Evolutionary conservation across 2,329 filamentous ascomycete species (phyloP).

Genomic region (Daldinia eschscholtzii): DNA sequence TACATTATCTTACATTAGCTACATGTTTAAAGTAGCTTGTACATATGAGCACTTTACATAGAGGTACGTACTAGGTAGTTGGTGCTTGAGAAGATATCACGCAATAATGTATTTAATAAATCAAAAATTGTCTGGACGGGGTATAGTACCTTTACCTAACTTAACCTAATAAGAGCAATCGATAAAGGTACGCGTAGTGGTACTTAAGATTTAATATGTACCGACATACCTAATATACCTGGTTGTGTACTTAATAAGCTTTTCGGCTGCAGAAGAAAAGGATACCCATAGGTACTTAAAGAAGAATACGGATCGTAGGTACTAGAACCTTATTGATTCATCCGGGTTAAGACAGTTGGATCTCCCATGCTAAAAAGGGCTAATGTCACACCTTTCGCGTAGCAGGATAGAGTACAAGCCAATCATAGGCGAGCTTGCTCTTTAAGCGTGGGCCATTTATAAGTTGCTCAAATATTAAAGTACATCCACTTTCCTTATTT

Average conservation of each 20-base stretch:
- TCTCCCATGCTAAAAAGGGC: constrained; percentile 28
- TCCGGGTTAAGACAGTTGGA: constrained; percentile 35
- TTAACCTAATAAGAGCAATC: not conserved
- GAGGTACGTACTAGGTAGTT: not conserved
- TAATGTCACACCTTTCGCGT: constrained; percentile 38
- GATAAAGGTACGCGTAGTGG: not conserved
- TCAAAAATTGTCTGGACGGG: constrained; percentile 5
- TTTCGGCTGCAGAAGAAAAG: constrained; percentile 11
- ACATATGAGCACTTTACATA: not conserved
- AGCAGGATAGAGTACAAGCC: constrained; percentile 25
- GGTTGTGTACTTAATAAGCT: not conserved
- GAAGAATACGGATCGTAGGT: constrained; percentile 16
- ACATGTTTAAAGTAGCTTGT: not conserved
- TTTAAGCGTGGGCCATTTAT: constrained; percentile 39
- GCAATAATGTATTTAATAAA: constrained; percentile 16
- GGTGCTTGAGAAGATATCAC: not conserved
- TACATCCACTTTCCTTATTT: constrained; percentile 39
- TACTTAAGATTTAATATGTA: constrained; percentile 3
- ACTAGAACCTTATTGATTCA: constrained; percentile 32
- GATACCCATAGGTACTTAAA: constrained; percentile 14
- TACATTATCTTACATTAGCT: no score
- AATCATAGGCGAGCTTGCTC: constrained; percentile 27
- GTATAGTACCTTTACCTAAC: not conserved
- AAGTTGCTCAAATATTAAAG: constrained; percentile 42
- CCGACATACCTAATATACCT: not conserved